These are phyloP conservation scores for Epichloe gansuensis DNA, from an alignment of 2,329 filamentous ascomycete genomes.

Conservation along the genomic window DNA sequence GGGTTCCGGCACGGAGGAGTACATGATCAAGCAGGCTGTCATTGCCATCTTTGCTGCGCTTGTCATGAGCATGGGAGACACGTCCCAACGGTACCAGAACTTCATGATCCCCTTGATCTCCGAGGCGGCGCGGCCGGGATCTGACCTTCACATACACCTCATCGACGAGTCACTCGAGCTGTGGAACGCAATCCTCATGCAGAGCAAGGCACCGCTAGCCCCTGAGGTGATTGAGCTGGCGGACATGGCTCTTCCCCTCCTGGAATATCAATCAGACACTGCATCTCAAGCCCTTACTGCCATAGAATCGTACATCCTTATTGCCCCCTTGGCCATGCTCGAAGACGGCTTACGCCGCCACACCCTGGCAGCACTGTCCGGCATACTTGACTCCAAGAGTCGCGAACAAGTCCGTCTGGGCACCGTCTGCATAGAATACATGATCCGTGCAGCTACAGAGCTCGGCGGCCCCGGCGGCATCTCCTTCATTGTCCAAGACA, in stretches of 20 bases:
- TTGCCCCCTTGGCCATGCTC: slow-evolving; percentile 56
- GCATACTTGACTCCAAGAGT: slow-evolving; percentile 37
- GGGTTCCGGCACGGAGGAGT: slow-evolving; percentile 63
- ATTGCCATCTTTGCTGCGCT: slow-evolving; percentile 74
- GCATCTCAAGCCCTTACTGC: slow-evolving; percentile 50
- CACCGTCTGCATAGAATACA: slow-evolving; percentile 48
- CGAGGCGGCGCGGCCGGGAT: slow-evolving; percentile 64
- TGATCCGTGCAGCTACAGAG: slow-evolving; percentile 49
- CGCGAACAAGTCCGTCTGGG: slow-evolving; percentile 46
- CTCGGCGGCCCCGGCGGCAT: slow-evolving; percentile 50
- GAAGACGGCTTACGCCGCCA: slow-evolving; percentile 40
- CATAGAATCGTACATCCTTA: slow-evolving; percentile 55
- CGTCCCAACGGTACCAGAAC: slow-evolving; percentile 65
- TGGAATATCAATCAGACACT: slow-evolving; percentile 53
- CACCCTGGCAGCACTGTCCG: slow-evolving; percentile 36
- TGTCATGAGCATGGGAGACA: slow-evolving; percentile 70
- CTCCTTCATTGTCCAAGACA: slow-evolving; percentile 49
- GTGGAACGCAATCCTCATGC: slow-evolving; percentile 63
- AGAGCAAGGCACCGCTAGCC: slow-evolving; percentile 49
- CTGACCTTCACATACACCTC: slow-evolving; percentile 65
- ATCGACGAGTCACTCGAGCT: slow-evolving; percentile 86
- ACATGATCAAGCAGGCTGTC: slow-evolving; percentile 88
- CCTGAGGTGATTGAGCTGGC: slow-evolving; percentile 50
- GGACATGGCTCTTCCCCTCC: slow-evolving; percentile 49
- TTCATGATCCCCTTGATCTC: slow-evolving; percentile 73